These are phyloP conservation scores for Backusella mclennaniae DNA, from an alignment of 192 early-diverging fungal genomes.

Conservation along the genomic window DNA sequence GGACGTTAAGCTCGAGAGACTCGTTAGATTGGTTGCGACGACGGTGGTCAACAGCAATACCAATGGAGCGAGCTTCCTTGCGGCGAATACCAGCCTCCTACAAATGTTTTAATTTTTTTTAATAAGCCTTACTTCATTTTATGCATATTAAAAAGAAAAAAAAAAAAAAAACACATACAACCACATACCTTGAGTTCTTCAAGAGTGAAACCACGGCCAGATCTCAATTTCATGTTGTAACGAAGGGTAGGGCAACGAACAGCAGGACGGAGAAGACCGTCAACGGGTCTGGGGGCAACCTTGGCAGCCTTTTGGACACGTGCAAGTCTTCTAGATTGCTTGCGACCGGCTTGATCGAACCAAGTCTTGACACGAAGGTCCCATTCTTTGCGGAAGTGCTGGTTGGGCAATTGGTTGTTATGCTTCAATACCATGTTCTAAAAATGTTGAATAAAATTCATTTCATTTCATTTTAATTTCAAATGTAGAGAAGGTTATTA, in stretches of 20 bases:
- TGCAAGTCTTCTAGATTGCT: conserved; percentile 86
- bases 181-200: conserved; percentile 92
- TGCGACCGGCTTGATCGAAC: conserved; percentile 98
- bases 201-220: conserved; percentile 96
- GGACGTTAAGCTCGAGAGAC: conserved; percentile 88
- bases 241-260: conserved; percentile 95
- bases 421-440: conserved; percentile 69
- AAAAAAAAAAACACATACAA: neutral
- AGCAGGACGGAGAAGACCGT: conserved; percentile 94
- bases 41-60: conserved; percentile 97
- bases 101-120: neutral
- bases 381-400: conserved; percentile 99
- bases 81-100: conserved; percentile 88
- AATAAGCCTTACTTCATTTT: neutral
- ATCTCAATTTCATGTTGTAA: conserved; percentile 98
- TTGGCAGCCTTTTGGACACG: conserved; percentile 93
- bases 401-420: conserved; percentile 94
- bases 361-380: conserved; percentile 95
- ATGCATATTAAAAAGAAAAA: neutral
- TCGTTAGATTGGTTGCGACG: conserved; percentile 96
- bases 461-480: neutral
- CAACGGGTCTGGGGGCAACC: conserved; percentile 95
- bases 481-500: neutral
- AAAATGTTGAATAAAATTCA: neutral
- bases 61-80: conserved; percentile 93